Evolutionary conservation across 140 eudicot genomes (phyloP), one percentile per base, ranked within the genome.

Genomic region (Stevia rebaudiana): DNA sequence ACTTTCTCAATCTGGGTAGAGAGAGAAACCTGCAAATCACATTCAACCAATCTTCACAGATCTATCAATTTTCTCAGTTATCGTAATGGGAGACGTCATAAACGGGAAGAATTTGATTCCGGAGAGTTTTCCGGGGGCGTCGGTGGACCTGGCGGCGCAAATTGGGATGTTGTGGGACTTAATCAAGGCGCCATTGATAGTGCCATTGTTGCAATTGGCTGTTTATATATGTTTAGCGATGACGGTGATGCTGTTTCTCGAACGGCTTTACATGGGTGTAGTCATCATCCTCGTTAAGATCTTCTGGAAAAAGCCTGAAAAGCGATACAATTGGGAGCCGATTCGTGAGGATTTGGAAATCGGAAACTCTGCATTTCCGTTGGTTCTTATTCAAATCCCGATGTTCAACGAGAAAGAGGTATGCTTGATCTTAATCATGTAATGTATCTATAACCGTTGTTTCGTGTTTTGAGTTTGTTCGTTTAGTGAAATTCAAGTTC

Each of bases 371-470:
- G 77, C 64, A 44, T 92, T 79, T 36, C 98, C 98, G 40, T 6
- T 83, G 76, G 89, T 88, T 17, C 88, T 91, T 19, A 81, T 91
- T 52, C 98, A 91, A 76, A 91, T 91, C 72, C 98, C 98, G 0
- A 82, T 92, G 86, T 92, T 75, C 73, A 92, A 92, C 76, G 98
- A 92, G 43, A 85, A 69, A 70, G 98, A 92, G 95, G 98, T 91
- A 31, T 37, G 76, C 63, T 16, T 5, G 13, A 1, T 49, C 4
- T 10, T 49, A 13, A 41, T 41, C 33, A 28, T 28, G 33, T 1
- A 28, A 28, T 28, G 33, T 1, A 28, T 28, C 33, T 1, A 28
- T 28, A 1, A 28, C 33, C n/a, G n/a, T 28, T 28, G 33, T 28
- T 28, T 28, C 4, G 33, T 28, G n/a, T n/a, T n/a, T n/a, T n/a